Conservation (phyloP, 2,329 filamentous ascomycete genomes). For the Raffaelea albimanens region DNA sequence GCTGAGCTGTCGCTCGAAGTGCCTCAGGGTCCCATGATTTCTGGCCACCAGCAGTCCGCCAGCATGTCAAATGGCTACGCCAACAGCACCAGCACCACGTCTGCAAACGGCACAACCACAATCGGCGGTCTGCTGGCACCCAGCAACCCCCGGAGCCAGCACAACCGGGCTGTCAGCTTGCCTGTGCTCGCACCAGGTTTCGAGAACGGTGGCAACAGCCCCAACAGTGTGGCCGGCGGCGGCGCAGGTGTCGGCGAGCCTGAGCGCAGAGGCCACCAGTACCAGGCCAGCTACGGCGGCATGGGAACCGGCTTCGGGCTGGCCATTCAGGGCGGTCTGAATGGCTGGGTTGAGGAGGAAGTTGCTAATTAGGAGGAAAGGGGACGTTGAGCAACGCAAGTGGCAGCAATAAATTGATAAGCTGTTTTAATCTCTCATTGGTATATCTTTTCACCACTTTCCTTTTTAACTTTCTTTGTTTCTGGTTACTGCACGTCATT, state of each 20-base stretch:
- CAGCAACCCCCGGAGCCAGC: constrained; percentile 49
- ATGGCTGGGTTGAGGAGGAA: constrained; percentile 61
- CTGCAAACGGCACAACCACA: constrained; percentile 52
- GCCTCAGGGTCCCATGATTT: constrained; percentile 47
- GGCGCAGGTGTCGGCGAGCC: constrained; percentile 34
- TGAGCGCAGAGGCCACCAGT: constrained; percentile 55
- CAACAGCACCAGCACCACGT: constrained; percentile 15
- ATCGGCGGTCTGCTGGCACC: constrained; percentile 72
- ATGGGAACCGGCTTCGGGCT: constrained; percentile 50
- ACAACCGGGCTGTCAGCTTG: constrained; percentile 80
- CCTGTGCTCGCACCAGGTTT: constrained; percentile 60
- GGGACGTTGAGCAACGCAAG: not conserved
- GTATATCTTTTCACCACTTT: constrained; percentile 9
- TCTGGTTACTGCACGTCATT: constrained; percentile 16
- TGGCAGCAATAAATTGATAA: constrained; percentile 29
- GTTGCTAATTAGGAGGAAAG: constrained; percentile 40
- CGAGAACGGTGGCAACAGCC: constrained; percentile 48
- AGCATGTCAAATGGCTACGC: constrained; percentile 57
- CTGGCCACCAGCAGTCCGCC: constrained; percentile 55
- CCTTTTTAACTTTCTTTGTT: constrained; percentile 13
- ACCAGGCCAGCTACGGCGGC: constrained; percentile 53
- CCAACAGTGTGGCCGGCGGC: constrained; percentile 37
- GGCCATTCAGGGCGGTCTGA: constrained; percentile 53
- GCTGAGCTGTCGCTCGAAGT: constrained; percentile 49
- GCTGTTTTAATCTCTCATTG: constrained; percentile 21